phyloP scores from a whole-genome alignment of 1,139 yeast genomes.

The Casaregolazyma lundiana region DNA sequence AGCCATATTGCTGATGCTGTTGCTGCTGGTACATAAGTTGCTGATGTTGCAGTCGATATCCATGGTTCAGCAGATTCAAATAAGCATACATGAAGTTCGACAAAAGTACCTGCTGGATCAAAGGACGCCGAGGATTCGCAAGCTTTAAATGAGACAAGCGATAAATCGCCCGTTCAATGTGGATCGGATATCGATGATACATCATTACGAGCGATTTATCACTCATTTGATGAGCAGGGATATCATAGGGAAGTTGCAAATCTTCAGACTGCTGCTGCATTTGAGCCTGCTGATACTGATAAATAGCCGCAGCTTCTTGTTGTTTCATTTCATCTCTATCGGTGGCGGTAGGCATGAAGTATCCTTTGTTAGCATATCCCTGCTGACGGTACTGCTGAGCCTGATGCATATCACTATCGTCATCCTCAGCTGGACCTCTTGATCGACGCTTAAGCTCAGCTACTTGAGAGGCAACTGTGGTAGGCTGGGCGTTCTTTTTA shows the following conservation, averaged over 20 bases:
- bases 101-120: constrained; percentile 84
- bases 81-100: constrained; percentile 98
- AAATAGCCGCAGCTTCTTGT: constrained; percentile 4
- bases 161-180: constrained; percentile 93
- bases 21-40: constrained; percentile 24
- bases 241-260: constrained; percentile 32
- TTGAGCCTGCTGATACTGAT: constrained; percentile 10
- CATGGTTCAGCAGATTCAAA: constrained; percentile 85
- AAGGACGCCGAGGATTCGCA: constrained; percentile 88
- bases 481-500: constrained; percentile 4
- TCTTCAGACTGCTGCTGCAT: constrained; percentile 20
- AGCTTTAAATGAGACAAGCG: constrained; percentile 85
- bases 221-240: constrained; percentile 36
- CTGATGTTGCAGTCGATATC: constrained; percentile 36
- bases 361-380: constrained; percentile 3
- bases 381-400: constrained; percentile 8
- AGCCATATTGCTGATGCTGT: constrained; percentile 20
- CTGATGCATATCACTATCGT: constrained; percentile 3
- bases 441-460: constrained; percentile 8
- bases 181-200: constrained; percentile 73
- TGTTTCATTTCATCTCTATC: constrained; percentile 9
- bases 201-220: constrained; percentile 36
- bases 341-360: constrained; percentile 6
- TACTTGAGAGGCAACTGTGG: constrained; percentile 10
- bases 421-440: not conserved